Conservation (phyloP, 805 yeast genomes). For the Nakazawaea holstii region DNA sequence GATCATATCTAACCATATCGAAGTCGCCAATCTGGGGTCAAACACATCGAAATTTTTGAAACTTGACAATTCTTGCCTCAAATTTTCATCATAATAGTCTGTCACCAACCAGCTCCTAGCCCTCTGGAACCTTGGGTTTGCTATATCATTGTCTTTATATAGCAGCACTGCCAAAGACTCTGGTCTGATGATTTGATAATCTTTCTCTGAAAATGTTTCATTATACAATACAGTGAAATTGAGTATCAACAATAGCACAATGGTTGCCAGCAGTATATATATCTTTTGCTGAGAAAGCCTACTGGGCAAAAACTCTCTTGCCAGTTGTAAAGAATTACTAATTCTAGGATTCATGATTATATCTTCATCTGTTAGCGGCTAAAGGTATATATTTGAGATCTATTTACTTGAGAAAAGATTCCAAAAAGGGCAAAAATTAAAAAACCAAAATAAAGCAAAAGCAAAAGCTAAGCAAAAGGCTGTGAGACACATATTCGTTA, state of each 20-base stretch:
- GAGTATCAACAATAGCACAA: neutral
- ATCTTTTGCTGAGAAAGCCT: neutral
- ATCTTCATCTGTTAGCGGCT: too few relatives aligned
- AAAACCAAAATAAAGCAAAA: too few relatives aligned
- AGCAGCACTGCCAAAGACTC: neutral
- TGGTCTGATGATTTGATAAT: neutral
- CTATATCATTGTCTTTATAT: slow-evolving; percentile 1
- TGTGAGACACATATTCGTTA: too few relatives aligned
- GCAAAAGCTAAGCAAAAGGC: too few relatives aligned
- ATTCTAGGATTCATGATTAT: too few relatives aligned
- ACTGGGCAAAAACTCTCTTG: neutral
- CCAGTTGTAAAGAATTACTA: neutral
- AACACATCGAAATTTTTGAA: neutral
- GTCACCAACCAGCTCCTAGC: slow-evolving; percentile 3
- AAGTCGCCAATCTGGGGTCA: slow-evolving; percentile 17
- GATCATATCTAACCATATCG: slow-evolving; percentile 15
- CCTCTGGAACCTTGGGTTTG: slow-evolving; percentile 4
- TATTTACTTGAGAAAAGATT: too few relatives aligned
- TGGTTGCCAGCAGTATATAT: neutral
- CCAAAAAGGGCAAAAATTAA: too few relatives aligned
- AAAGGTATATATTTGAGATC: too few relatives aligned
- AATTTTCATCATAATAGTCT: neutral
- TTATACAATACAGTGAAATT: neutral
- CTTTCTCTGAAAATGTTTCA: neutral
- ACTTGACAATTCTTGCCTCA: neutral